Evolutionary conservation across 345 rosid genomes (phyloP).

Genomic region (Salix udensis): DNA sequence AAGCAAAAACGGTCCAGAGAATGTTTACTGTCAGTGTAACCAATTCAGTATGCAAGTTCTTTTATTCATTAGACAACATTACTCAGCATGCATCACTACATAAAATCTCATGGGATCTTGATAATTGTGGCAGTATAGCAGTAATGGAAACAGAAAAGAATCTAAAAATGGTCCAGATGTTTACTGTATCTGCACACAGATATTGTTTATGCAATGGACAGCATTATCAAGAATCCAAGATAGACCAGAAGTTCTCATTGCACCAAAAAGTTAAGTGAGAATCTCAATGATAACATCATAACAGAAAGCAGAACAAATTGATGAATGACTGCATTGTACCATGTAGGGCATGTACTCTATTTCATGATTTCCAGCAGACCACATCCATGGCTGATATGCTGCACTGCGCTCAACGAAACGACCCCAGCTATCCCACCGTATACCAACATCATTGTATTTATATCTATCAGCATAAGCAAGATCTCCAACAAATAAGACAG

Average conservation of each 20-base stretch:
- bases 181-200: background rate
- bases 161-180: background rate
- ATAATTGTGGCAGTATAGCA: background rate
- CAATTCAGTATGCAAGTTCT: background rate
- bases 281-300: background rate
- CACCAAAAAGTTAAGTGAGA: background rate
- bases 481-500: constrained; percentile 87
- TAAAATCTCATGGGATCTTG: background rate
- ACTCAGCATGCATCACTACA: background rate
- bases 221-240: background rate
- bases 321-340: constrained; percentile 40
- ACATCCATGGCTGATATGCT: constrained; percentile 94
- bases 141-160: background rate
- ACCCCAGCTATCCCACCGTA: constrained; percentile 94
- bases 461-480: constrained; percentile 96
- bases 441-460: constrained; percentile 65
- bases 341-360: constrained; percentile 86
- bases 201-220: background rate
- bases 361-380: constrained; percentile 95
- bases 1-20: background rate
- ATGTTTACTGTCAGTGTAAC: background rate
- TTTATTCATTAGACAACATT: background rate
- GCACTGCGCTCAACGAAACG: constrained; percentile 78
- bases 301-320: background rate
- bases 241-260: background rate